Evolutionary conservation across 2,329 filamentous ascomycete genomes (phyloP), one percentile per base, ranked within the genome.

Genomic region (Penicillium brevicompactum): DNA sequence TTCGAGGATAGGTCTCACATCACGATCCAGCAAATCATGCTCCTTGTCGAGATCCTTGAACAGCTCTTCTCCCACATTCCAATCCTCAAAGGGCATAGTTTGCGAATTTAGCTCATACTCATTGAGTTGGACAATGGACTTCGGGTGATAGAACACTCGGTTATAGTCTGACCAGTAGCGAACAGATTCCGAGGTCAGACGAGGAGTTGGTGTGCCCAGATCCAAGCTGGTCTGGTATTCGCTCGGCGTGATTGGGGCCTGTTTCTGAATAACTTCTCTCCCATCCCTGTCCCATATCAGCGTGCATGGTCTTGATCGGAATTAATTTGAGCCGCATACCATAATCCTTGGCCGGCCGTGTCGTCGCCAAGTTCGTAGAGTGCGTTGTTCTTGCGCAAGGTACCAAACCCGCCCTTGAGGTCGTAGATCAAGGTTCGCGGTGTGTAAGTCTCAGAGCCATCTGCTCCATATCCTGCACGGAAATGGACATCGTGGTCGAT

Each of bases 141-240:
- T 86, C 8, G 94, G 94, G 70, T 97, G 92, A 70, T 90, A 97
- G 74, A 87, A 99, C n/a, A 94, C 84, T 24, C 91, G 86, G 64
- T 91, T 95, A 74, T 92, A 97, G 74, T 99, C 94, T 31, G 92
- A 96, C 93, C 94, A 99, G 76, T 94, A 97, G 51, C 91, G 85
- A n/a, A 97, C 89, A 10, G 84, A 83, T 6, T 86, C 83, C 1
- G 86, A 80, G 1, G 82, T 88, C 18, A 96, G 81, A 49, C 80
- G 76, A 0, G 89, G 84, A 5, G 87, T 81, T 3, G 83, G 73
- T 5, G 83, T 70, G 21, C 91, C 92, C 30, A 85, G 76, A 63
- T 97, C 90, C 3, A 97, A 84, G 60, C 86, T 88, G 67, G 85
- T 82, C 68, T 95, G 91, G 72, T 96, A 97, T 45, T 85, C 79